Evolutionary conservation across 2,329 filamentous ascomycete species (phyloP), one percentile per base, ranked within the genome.

Genomic region (Ceratocystis cubensis): DNA sequence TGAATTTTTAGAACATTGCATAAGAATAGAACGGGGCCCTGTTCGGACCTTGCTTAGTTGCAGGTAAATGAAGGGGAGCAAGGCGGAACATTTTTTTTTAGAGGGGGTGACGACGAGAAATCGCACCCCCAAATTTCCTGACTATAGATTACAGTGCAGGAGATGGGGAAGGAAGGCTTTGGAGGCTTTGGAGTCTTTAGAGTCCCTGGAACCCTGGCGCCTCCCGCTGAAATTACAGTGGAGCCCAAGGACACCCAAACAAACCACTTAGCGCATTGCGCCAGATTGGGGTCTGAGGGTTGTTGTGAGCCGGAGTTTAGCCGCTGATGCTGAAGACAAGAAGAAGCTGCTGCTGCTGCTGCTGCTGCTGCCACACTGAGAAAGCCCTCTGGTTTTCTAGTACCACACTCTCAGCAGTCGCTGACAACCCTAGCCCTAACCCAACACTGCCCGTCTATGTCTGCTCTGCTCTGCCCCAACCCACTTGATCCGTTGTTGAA

Each of bases 1-100:
- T 63, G 37, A 63, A 63, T 57, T 57, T 57, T 57, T 57, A 62
- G 20, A 57, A 57, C 53, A 57, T 25, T 57, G 53, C 53, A 30
- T 57, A 57, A 57, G 53, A 57, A 57, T 57, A 57, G 53, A 57
- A 57, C 53, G n/a, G 28, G 53, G 53, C 53, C 22, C 30, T 57
- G 53, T 33, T 57, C 17, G 28, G 20, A 28, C 53, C 22, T 57
- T 57, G 53, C 53, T 57, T 57, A 28, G 53, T 41, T 30, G 53
- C 22, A 30, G 53, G 53, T 57, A 57, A 57, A 57, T 57, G 53
- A 57, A 57, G 53, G 53, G 53, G 53, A 57, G 10, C 48, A 22
- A 25, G 48, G 48, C 20, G 48, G 48, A 50, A 50, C 20, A 50
- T 50, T 50, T 50, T 50, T 50, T 48, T 48, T 15, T 22, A 48